Evolutionary conservation across 2,329 filamentous ascomycete species (phyloP).

Genomic region (Rachicladosporium sp.): DNA sequence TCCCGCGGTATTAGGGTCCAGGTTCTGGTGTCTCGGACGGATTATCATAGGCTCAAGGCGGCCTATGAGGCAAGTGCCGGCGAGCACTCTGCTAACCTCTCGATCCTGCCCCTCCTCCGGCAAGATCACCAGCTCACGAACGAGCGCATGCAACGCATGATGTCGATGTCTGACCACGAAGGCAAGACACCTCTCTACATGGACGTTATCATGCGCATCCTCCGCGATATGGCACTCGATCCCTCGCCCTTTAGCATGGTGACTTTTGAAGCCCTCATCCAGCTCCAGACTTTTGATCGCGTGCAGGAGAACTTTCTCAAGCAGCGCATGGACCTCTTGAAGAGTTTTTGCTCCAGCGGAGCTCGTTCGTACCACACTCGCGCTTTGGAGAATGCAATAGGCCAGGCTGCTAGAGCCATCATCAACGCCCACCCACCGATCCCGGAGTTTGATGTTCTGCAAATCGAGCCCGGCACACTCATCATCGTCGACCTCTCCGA

Average conservation of each 20-base stretch:
- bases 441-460: neutral
- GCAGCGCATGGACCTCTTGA: slow-evolving; percentile 49
- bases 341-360: slow-evolving; percentile 45
- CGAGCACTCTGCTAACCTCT: slow-evolving; percentile 28
- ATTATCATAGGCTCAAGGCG: slow-evolving; percentile 28
- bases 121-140: slow-evolving; percentile 38
- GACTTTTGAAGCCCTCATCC: too few relatives aligned
- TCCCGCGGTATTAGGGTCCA: slow-evolving; percentile 36
- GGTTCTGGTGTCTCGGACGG: slow-evolving; percentile 41
- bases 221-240: slow-evolving; percentile 18
- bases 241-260: too few relatives aligned
- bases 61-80: slow-evolving; percentile 31
- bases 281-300: too few relatives aligned
- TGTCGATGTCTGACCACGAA: slow-evolving; percentile 36
- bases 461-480: slow-evolving; percentile 31
- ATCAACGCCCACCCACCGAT: too few relatives aligned
- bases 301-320: slow-evolving; percentile 41
- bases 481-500: slow-evolving; percentile 64
- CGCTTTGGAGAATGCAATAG: too few relatives aligned
- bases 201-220: slow-evolving; percentile 42
- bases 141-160: slow-evolving; percentile 41
- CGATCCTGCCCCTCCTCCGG: slow-evolving; percentile 35
- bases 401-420: too few relatives aligned
- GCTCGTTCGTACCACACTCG: neutral
- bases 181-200: slow-evolving; percentile 42